Conservation (phyloP, 192 early-diverging fungal species). For the Glomus cerebriforme region DNA sequence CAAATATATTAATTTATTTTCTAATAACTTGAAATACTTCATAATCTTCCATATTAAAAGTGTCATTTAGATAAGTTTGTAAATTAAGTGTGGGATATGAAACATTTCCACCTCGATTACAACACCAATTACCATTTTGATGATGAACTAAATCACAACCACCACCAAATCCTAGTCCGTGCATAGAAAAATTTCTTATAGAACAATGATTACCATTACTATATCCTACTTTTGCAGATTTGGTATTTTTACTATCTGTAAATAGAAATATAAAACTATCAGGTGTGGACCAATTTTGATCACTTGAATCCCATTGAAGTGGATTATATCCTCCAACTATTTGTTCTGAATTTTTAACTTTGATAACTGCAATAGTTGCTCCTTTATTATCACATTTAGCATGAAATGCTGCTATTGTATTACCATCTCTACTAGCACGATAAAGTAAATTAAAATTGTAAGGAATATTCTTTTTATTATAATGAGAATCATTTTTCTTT, state of each 20-base stretch:
- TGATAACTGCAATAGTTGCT: not conserved
- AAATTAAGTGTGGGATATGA: too few relatives aligned
- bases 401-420: not conserved
- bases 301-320: not conserved
- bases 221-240: not conserved
- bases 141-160: not conserved
- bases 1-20: too few relatives aligned
- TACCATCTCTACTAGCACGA: slow-evolving; percentile 9
- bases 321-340: slow-evolving; percentile 25
- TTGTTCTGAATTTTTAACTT: not conserved
- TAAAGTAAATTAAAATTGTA: not conserved
- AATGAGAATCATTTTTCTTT: not conserved
- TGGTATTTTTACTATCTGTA: not conserved
- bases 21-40: not conserved
- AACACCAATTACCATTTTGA: not conserved
- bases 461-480: not conserved
- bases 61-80: too few relatives aligned
- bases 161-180: not conserved
- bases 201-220: not conserved
- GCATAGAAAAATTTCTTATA: not conserved
- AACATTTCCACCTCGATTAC: too few relatives aligned
- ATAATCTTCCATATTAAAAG: not conserved
- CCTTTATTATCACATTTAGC: not conserved
- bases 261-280: not conserved
- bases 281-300: not conserved